These are phyloP conservation scores for Diophrys appendiculata DNA, from an alignment of 73 alveolate species.

Conservation along the genomic window DNA sequence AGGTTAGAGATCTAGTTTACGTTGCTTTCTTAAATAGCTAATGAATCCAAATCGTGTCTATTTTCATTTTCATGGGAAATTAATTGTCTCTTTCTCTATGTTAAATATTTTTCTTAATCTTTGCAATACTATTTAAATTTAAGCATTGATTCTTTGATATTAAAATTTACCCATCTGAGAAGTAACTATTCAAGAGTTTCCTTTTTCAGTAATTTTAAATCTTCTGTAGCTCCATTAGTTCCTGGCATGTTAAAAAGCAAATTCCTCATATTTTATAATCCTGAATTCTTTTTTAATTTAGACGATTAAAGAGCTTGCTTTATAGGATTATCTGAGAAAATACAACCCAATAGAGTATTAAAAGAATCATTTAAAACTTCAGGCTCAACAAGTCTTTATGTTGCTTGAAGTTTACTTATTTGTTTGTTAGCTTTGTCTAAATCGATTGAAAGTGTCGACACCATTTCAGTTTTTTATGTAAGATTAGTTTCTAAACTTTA, in stretches of 20 bases:
- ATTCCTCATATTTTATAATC: neutral
- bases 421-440: neutral
- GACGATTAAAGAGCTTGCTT: neutral
- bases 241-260: neutral
- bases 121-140: no score
- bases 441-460: neutral
- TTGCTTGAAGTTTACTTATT: neutral
- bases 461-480: neutral
- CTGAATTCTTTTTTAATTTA: neutral
- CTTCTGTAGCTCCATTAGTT: neutral
- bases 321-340: neutral
- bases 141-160: neutral
- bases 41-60: neutral
- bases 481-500: neutral
- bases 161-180: neutral
- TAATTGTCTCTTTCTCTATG: neutral
- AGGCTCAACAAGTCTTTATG: neutral
- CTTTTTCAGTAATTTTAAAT: no score
- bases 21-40: no score
- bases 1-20: no score
- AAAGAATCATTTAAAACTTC: neutral
- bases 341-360: neutral
- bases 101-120: neutral
- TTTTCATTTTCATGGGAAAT: neutral
- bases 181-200: neutral